Evolutionary conservation across 2,329 filamentous ascomycete genomes (phyloP), one percentile per base, ranked within the genome.

Genomic region (Periconia sp.): DNA sequence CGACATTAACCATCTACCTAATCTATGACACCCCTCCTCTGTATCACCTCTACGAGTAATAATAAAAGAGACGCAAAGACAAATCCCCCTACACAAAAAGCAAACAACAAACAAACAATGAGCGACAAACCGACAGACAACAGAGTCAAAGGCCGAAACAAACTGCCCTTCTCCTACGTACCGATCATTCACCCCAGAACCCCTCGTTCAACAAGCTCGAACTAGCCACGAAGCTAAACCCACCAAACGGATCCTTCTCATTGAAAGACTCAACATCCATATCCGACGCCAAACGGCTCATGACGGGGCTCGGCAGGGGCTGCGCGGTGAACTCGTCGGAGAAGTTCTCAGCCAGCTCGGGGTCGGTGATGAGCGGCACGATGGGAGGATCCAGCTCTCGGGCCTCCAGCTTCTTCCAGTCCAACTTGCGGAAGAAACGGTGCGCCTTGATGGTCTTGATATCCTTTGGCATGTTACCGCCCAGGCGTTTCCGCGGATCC

Each of bases 261-360:
- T 61, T 35, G 9, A 51, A 42, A 11, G 44, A 10, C 42, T 49
- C 57, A 33, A 64, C 65, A n/a, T 52, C 57, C 43, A 65, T 54
- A 18, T 42, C 47, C 18, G 3, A n/a, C 44, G 23, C 6, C 20
- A 58, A 58, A 27, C 61, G 66, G 19, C 60, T 66, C 46, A 72
- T 70, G 1, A 89, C 81, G 6, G 92, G 91, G 70, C 90, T 95
- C 14, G 52, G 49, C 49, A 97, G 80, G 3, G 90, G 84, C 58
- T 96, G 76, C 51, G 89, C 86, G 0, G 93, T 99, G 72, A 99
- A 99, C 70, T 97, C 92, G n/a, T 81, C 80, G 0, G 90, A 85
- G 75, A 99, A 99, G 76, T 99, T 99, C 82, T 99, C 95, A 0
- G 94, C 94, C 44, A 97, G 81, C 72, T 95, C 92, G 0, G 94